These are phyloP conservation scores for Nicotiana tomentosiformis DNA, from an alignment of 257 asterid species.

Conservation along the genomic window DNA sequence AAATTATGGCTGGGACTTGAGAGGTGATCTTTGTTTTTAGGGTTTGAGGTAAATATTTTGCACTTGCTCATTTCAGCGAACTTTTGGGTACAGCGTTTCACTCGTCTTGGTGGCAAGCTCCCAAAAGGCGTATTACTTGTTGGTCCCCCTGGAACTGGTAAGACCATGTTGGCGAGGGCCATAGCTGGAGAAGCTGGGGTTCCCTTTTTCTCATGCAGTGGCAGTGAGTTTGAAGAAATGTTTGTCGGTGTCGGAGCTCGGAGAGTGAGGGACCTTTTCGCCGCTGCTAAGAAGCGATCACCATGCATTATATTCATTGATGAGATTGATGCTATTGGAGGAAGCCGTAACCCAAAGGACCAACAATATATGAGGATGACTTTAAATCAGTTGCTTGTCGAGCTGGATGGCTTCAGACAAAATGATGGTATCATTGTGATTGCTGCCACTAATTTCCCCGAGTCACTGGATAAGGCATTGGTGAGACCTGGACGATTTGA, in stretches of 20 bases:
- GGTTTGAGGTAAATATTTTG: not conserved
- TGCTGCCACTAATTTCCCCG: slow-evolving; percentile 92
- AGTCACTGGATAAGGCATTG: slow-evolving; percentile 89
- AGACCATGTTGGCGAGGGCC: slow-evolving; percentile 98
- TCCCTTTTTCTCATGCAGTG: slow-evolving; percentile 95
- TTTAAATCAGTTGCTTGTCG: slow-evolving; percentile 85
- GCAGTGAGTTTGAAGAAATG: slow-evolving; percentile 98
- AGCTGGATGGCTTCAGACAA: slow-evolving; percentile 94
- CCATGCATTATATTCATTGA: slow-evolving; percentile 91
- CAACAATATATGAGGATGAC: slow-evolving; percentile 96
- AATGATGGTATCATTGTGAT: slow-evolving; percentile 90
- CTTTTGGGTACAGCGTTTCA: slow-evolving; percentile 58
- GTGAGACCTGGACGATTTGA: slow-evolving; percentile 96
- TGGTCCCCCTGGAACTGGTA: slow-evolving; percentile 98
- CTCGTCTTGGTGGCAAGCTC: slow-evolving; percentile 98
- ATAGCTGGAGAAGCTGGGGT: slow-evolving; percentile 99
- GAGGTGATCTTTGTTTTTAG: not conserved
- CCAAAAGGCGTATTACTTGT: slow-evolving; percentile 94
- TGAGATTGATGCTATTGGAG: slow-evolving; percentile 95
- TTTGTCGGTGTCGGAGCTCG: slow-evolving; percentile 99
- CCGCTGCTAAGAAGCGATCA: slow-evolving; percentile 92
- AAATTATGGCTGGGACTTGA: not conserved
- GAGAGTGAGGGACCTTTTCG: slow-evolving; percentile 87
- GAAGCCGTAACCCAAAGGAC: slow-evolving; percentile 81
- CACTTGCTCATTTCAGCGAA: slow-evolving; percentile 1